Conservation (phyloP, 2,329 filamentous ascomycete genomes). For the Penicillium sp. region DNA sequence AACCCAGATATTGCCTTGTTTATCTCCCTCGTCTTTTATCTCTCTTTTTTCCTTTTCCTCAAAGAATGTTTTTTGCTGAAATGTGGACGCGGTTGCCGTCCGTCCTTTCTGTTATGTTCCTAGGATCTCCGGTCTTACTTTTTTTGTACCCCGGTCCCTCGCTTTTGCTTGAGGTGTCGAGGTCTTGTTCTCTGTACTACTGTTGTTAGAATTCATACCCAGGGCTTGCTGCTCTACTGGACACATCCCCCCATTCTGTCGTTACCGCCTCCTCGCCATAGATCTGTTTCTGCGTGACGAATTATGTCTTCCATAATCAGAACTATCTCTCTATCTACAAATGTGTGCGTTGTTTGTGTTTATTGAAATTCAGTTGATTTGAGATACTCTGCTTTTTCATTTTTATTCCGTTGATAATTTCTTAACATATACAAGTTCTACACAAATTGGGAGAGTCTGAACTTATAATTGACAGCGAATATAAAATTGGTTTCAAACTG, state of each 20-base stretch:
- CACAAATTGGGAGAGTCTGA: neutral
- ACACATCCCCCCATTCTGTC: conserved; percentile 1
- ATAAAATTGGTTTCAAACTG: neutral
- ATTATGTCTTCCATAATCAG: conserved; percentile 9
- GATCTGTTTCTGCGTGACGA: conserved; percentile 8
- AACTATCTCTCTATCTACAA: conserved; percentile 2
- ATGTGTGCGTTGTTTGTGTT: neutral
- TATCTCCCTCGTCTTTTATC: neutral
- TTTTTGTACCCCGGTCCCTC: neutral
- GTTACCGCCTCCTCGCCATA: conserved; percentile 2
- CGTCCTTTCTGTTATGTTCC: neutral
- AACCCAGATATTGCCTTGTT: neutral
- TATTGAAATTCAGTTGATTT: conserved; percentile 1
- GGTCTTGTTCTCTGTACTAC: conserved; percentile 4
- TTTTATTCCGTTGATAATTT: neutral
- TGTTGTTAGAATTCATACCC: conserved; percentile 16
- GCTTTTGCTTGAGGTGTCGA: neutral
- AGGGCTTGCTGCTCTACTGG: conserved; percentile 1
- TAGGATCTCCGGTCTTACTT: neutral
- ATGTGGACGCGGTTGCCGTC: neutral
- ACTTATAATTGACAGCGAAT: neutral
- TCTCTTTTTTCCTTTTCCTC: neutral
- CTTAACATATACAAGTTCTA: neutral
- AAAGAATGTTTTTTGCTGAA: neutral
- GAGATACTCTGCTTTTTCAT: neutral